phyloP scores from a whole-genome alignment of 441 rosid species.

The Heliophila coronopifolia region DNA sequence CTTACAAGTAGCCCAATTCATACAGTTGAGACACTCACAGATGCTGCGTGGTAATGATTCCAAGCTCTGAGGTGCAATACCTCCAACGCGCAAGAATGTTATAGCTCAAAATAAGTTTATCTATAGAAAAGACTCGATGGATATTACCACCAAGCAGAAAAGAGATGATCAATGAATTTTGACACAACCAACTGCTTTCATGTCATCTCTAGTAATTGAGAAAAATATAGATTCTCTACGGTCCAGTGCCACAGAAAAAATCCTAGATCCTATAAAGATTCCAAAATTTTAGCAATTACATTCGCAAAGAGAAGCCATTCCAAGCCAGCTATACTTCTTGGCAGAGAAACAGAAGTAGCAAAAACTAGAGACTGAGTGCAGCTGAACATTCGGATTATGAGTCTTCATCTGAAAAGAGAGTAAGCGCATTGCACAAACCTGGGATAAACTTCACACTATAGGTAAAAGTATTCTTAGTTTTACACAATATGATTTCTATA shows the following conservation, averaged over 20 bases:
- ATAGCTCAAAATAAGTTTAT: not conserved
- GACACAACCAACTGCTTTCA: not conserved
- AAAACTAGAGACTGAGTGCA: not conserved
- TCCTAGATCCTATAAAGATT: not conserved
- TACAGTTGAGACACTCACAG: constrained; percentile 72
- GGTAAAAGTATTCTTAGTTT: too few relatives aligned
- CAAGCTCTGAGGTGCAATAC: constrained; percentile 78
- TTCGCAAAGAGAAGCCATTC: constrained; percentile 2
- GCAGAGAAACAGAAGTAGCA: constrained; percentile 7
- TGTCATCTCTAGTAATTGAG: not conserved
- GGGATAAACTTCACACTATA: constrained; percentile 66
- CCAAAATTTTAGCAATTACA: not conserved
- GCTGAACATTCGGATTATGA: not conserved
- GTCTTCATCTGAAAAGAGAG: not conserved
- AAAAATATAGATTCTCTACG: not conserved
- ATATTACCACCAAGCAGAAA: constrained; percentile 1
- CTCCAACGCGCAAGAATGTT: constrained; percentile 60
- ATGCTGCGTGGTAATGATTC: constrained; percentile 71
- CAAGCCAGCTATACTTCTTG: not conserved
- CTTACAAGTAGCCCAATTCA: constrained; percentile 92
- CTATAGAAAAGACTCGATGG: not conserved
- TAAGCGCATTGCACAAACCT: constrained; percentile 46
- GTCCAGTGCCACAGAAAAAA: not conserved
- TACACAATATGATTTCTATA: too few relatives aligned
- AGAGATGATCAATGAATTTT: not conserved